Evolutionary conservation across 2,329 filamentous ascomycete genomes (phyloP).

Genomic region (Fonsecaea erecta): DNA sequence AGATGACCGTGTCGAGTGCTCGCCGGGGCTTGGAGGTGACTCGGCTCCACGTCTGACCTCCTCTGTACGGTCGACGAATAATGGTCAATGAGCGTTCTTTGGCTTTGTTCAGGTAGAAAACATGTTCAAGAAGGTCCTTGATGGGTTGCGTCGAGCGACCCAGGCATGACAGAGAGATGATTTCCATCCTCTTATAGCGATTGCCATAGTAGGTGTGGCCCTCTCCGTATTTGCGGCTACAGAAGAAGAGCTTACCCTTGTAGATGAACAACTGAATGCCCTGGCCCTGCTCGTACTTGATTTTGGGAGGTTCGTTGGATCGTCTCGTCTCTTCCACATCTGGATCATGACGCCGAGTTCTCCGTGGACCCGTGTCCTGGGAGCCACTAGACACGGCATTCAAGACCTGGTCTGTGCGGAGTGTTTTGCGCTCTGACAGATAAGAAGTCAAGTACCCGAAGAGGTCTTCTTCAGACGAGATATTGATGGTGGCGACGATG

Average conservation of each 20-base stretch:
- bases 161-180: constrained; percentile 33
- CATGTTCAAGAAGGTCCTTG: constrained; percentile 35
- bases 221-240: constrained; percentile 30
- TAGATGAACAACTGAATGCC: constrained; percentile 37
- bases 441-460: constrained; percentile 35
- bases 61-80: constrained; percentile 34
- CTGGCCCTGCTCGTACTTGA: constrained; percentile 38
- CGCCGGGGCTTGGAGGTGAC: constrained; percentile 35
- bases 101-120: constrained; percentile 36
- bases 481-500: constrained; percentile 33
- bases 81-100: constrained; percentile 36
- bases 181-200: constrained; percentile 35
- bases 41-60: constrained; percentile 36
- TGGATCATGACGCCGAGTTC: constrained; percentile 32
- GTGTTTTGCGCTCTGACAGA: constrained; percentile 31
- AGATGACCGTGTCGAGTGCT: constrained; percentile 36
- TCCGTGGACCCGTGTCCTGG: constrained; percentile 22
- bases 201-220: constrained; percentile 36
- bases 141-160: constrained; percentile 35
- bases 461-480: constrained; percentile 38
- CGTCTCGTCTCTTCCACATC: constrained; percentile 34
- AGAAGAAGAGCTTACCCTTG: constrained; percentile 32
- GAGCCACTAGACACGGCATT: constrained; percentile 35
- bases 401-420: constrained; percentile 35
- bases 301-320: constrained; percentile 32